These are phyloP conservation scores for Cicer yamashitae DNA, from an alignment of 306 rosid species.

Conservation along the genomic window DNA sequence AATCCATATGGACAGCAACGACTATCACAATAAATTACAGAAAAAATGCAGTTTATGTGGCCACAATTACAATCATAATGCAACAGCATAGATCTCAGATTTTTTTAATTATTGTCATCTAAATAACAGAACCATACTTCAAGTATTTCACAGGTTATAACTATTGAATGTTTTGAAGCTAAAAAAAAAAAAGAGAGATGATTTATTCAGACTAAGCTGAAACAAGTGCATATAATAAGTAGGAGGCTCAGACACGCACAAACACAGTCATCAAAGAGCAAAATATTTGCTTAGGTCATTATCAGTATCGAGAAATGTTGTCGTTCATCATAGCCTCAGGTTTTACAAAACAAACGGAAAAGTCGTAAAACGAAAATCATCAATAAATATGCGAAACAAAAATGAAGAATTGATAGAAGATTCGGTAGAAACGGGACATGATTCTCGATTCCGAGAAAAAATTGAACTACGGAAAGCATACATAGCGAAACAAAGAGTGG, in stretches of 20 bases:
- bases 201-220: background rate
- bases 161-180: no score
- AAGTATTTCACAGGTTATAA: no score
- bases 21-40: no score
- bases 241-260: conserved; percentile 45
- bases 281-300: conserved; percentile 14
- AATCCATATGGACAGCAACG: no score
- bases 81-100: no score
- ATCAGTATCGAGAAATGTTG: conserved; percentile 40
- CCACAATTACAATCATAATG: no score
- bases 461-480: background rate
- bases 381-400: background rate
- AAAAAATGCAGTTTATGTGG: no score
- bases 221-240: background rate
- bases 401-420: background rate
- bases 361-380: background rate
- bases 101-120: no score
- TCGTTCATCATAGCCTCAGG: conserved; percentile 29
- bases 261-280: conserved; percentile 36
- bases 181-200: background rate
- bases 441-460: background rate
- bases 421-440: background rate
- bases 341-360: background rate
- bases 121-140: no score
- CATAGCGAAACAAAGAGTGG: background rate